Evolutionary conservation across 2,329 filamentous ascomycete species (phyloP).

Genomic region (Aureobasidium lini): DNA sequence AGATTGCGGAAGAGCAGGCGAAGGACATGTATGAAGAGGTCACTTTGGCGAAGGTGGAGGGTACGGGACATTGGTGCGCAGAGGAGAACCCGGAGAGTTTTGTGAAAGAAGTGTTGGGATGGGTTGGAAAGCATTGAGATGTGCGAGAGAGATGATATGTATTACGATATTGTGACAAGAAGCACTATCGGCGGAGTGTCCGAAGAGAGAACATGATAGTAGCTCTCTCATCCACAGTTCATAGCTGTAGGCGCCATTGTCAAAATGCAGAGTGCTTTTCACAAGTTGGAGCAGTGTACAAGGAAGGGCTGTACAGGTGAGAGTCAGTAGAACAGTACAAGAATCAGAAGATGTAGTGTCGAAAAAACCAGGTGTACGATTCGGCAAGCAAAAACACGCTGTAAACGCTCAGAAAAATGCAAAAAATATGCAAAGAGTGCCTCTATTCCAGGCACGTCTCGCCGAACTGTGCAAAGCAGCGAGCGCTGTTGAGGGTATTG

Average conservation of each 20-base stretch:
- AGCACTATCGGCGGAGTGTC: too few relatives aligned
- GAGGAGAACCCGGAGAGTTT: conserved; percentile 35
- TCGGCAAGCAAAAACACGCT: background rate
- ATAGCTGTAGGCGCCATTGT: too few relatives aligned
- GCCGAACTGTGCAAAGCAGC: conserved; percentile 29
- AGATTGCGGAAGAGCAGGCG: conserved; percentile 24
- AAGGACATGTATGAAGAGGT: conserved; percentile 28
- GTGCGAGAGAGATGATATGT: background rate
- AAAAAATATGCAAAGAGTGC: background rate
- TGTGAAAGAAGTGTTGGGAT: conserved; percentile 25
- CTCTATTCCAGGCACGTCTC: conserved; percentile 19
- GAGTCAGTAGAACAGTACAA: too few relatives aligned
- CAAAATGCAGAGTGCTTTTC: too few relatives aligned
- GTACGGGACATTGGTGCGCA: conserved; percentile 31
- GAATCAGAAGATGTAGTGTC: too few relatives aligned
- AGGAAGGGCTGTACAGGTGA: too few relatives aligned
- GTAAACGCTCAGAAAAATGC: background rate
- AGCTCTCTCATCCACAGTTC: too few relatives aligned
- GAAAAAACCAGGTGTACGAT: too few relatives aligned
- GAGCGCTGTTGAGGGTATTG: conserved; percentile 30
- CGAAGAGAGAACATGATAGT: too few relatives aligned
- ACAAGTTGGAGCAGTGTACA: too few relatives aligned
- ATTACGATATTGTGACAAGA: background rate
- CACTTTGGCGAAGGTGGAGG: conserved; percentile 20
- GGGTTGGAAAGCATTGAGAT: conserved; percentile 21